Base-by-base conservation (phyloP, 805 yeast species). In the Hanseniaspora taiwanica region DNA sequence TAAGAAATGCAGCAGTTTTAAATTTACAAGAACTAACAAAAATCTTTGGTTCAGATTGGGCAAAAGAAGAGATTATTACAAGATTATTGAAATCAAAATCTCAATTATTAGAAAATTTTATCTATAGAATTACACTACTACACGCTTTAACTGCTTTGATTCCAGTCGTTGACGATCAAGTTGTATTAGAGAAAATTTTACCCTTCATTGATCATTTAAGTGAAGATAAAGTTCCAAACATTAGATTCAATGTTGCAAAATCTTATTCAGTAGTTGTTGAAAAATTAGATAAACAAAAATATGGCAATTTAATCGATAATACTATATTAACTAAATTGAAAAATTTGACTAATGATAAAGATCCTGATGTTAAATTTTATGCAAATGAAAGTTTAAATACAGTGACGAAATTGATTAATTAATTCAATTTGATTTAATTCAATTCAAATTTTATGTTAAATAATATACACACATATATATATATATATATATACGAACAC, bases 21-120 rank as follows among this genome's bases (percentile, higher is more conserved):
- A 91, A 87, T 59, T 66, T 91, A 50, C 78, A 73, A 49, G 78
- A 80, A 49, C 68, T 91, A 51, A 78, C 96, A 4, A 74, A 72
- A 48, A 85, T 84, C 27, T 91, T 91, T 63, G 98, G 97, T 24
- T 78, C 87, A 27, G 77, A 77, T 29, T 91, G 99, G 99, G 89
- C 96, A 36, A 78, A 84, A 57, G 65, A 66, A 35, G 91, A 86
- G 56, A 79, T 91, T 34, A 75, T 91, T 43, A 72, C 81, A 39
- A 77, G 87, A 58, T 72, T 91, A 44, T 65, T 87, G 48, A 63
- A 65, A 43, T 54, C 60, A 36, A 68, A 64, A 40, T 54, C 64
- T 14, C 56, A 55, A 34, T 44, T 60, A 20, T 49, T 65, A 42
- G 64, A 56, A 43, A 89, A 86, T 64, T 91, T 91, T 59, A 80